Conservation (phyloP, 2,329 filamentous ascomycete genomes). For the Periconia sp. region DNA sequence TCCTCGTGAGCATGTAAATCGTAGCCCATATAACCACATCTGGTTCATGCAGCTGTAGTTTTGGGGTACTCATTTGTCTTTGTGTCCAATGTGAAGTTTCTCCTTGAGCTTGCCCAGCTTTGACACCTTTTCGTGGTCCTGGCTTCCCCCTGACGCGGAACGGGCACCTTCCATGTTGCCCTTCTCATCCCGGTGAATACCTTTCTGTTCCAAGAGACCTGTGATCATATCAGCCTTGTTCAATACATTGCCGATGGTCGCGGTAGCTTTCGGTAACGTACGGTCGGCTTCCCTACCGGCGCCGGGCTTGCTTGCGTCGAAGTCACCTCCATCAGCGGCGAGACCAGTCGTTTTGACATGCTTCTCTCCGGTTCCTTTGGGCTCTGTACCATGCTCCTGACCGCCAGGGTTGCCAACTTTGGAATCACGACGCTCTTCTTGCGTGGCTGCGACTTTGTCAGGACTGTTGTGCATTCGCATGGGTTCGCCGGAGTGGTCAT, state of each 20-base stretch:
- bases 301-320: constrained; percentile 61
- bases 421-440: constrained; percentile 16
- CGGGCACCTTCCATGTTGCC: constrained; percentile 17
- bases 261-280: constrained; percentile 37
- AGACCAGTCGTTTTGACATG: constrained; percentile 62
- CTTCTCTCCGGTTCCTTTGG: constrained; percentile 54
- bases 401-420: constrained; percentile 20
- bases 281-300: constrained; percentile 63
- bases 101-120: constrained; percentile 68
- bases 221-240: constrained; percentile 36
- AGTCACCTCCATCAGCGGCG: constrained; percentile 66
- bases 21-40: background rate
- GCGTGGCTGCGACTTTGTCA: constrained; percentile 6
- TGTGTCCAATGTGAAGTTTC: constrained; percentile 60
- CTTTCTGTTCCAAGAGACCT: constrained; percentile 59
- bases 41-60: background rate
- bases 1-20: background rate
- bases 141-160: constrained; percentile 14
- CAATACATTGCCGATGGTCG: constrained; percentile 15
- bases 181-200: constrained; percentile 43
- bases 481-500: constrained; percentile 28
- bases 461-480: constrained; percentile 24
- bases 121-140: constrained; percentile 50
- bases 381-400: constrained; percentile 28
- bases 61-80: constrained; percentile 18